Evolutionary conservation across 2,329 filamentous ascomycete genomes (phyloP).

Genomic region (Exophiala viscosa): DNA sequence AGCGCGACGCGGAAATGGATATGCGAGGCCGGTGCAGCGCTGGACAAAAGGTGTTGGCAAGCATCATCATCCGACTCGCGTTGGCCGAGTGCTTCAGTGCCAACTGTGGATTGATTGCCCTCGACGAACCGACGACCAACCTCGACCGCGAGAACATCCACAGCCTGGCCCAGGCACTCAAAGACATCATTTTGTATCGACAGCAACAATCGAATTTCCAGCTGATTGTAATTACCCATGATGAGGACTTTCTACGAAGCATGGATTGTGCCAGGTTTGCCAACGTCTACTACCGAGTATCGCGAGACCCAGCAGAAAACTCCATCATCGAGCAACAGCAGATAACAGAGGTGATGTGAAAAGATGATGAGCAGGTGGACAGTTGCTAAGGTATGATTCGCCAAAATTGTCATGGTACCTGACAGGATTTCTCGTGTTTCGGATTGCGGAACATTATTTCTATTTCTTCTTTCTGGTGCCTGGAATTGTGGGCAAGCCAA

Average conservation of each 20-base stretch:
- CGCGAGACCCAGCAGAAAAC: constrained; percentile 77
- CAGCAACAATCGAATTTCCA: constrained; percentile 92
- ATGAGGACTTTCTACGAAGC: constrained; percentile 88
- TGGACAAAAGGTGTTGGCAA: constrained; percentile 92
- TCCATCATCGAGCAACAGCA: constrained; percentile 71
- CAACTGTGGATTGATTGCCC: constrained; percentile 91
- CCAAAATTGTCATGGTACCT: constrained; percentile 7
- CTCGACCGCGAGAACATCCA: constrained; percentile 93
- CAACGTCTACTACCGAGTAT: constrained; percentile 86
- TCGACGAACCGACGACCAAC: constrained; percentile 97
- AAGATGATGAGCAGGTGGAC: neutral
- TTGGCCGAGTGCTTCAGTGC: constrained; percentile 94
- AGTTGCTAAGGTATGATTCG: constrained; percentile 11
- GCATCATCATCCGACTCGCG: constrained; percentile 94
- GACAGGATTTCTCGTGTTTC: constrained; percentile 1
- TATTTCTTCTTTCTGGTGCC: neutral
- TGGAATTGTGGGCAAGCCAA: constrained; percentile 1
- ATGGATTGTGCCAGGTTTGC: constrained; percentile 95
- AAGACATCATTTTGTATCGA: constrained; percentile 79
- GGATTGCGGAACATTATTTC: too few species aligned
- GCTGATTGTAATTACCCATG: constrained; percentile 96
- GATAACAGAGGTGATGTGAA: constrained; percentile 46
- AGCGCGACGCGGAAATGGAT: constrained; percentile 96
- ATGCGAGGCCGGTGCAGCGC: constrained; percentile 98
- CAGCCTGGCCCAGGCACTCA: constrained; percentile 76